Percentiles rank a stretch among this genome's conserved stretches.
Evolutionary conservation across 352 stramenopile genomes (phyloP).

Genomic region (Pythium brachiatum): DNA sequence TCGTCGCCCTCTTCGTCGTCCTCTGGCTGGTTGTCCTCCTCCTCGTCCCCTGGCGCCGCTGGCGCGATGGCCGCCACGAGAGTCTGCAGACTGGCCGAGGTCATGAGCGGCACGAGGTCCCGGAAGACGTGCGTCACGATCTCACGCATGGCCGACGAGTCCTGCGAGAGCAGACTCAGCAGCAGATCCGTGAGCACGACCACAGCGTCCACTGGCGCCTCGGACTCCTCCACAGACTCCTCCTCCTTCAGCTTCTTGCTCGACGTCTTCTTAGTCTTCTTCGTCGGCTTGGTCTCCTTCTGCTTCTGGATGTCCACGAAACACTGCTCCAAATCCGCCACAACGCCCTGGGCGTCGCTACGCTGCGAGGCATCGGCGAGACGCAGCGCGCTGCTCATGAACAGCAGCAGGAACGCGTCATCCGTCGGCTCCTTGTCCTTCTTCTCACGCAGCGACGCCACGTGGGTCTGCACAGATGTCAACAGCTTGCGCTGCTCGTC

Average conservation of each 20-base stretch:
- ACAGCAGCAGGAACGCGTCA: constrained; percentile 70
- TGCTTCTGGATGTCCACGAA: constrained; percentile 49
- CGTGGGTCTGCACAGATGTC: constrained; percentile 32
- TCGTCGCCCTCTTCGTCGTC: constrained; percentile 51
- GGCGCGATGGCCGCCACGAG: constrained; percentile 70
- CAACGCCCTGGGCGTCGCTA: constrained; percentile 49
- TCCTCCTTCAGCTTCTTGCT: constrained; percentile 27
- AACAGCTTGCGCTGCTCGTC: constrained; percentile 36
- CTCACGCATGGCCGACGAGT: constrained; percentile 81
- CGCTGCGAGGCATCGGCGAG: constrained; percentile 67
- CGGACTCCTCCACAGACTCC: constrained; percentile 14
- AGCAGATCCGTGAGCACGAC: constrained; percentile 83
- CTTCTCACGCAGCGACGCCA: constrained; percentile 31
- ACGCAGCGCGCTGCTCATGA: constrained; percentile 73
- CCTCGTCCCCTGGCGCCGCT: constrained; percentile 26
- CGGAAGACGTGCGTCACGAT: constrained; percentile 83
- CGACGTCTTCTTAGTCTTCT: constrained; percentile 26
- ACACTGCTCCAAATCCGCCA: constrained; percentile 69
- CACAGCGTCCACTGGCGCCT: constrained; percentile 43
- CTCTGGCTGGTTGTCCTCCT: constrained; percentile 38
- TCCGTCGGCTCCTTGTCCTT: constrained; percentile 38
- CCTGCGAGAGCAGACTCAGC: constrained; percentile 75
- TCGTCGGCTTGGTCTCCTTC: constrained; percentile 31
- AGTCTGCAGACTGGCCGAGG: constrained; percentile 53
- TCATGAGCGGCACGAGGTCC: constrained; percentile 67